These are phyloP conservation scores for Aspergillus saccharolyticus DNA, from an alignment of 495 filamentous ascomycete species.

Conservation along the genomic window DNA sequence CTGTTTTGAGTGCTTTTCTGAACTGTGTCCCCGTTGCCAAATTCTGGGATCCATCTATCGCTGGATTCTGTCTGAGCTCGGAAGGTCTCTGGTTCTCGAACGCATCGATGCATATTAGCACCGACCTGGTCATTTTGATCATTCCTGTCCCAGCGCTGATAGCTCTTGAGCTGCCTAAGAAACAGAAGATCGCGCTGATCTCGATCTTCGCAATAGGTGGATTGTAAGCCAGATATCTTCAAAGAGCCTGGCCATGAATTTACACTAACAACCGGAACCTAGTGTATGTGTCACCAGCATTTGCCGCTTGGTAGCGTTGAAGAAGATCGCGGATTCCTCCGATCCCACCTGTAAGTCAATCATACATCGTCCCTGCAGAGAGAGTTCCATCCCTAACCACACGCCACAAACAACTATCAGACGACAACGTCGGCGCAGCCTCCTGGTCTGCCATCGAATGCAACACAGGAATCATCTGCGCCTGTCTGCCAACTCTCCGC, in stretches of 20 bases:
- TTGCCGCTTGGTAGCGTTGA: constrained; percentile 34
- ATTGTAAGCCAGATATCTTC: constrained; percentile 36
- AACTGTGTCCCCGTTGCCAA: constrained; percentile 45
- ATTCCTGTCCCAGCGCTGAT: constrained; percentile 47
- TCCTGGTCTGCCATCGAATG: constrained; percentile 89
- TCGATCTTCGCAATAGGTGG: constrained; percentile 48
- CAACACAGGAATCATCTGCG: constrained; percentile 81
- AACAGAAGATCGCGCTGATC: constrained; percentile 43
- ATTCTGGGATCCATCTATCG: constrained; percentile 34
- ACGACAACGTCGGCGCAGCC: constrained; percentile 53
- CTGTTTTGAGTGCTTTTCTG: constrained; percentile 39
- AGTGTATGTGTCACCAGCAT: constrained; percentile 47
- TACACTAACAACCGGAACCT: not conserved
- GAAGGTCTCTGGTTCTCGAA: constrained; percentile 47
- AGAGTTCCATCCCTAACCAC: not conserved
- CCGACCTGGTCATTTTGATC: constrained; percentile 47
- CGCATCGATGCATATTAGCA: constrained; percentile 47
- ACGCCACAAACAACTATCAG: constrained; percentile 21
- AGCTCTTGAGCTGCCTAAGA: constrained; percentile 40
- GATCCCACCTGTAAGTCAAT: constrained; percentile 39
- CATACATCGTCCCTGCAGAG: not conserved
- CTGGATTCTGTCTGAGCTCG: constrained; percentile 35
- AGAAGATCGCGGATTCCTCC: constrained; percentile 32
- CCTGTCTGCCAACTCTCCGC: constrained; percentile 81
- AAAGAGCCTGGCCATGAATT: not conserved